Evolutionary conservation across 805 yeast genomes (phyloP).

Genomic region (Zygotorulaspora florentina): DNA sequence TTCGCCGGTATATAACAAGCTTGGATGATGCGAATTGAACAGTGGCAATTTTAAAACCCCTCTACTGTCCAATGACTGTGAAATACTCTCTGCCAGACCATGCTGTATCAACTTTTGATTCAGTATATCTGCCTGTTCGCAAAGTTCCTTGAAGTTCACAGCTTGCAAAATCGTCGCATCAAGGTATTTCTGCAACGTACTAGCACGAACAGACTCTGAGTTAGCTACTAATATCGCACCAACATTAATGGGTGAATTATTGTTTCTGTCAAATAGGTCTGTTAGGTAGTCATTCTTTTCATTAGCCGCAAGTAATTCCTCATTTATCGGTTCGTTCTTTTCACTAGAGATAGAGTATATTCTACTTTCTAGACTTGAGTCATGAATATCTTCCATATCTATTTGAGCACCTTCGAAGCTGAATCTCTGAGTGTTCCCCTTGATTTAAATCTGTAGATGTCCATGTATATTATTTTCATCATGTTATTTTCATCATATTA

Average conservation of each 20-base stretch:
- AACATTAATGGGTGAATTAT: slow-evolving; percentile 25
- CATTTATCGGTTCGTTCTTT: not conserved
- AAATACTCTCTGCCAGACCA: slow-evolving; percentile 25
- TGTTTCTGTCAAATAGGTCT: slow-evolving; percentile 18
- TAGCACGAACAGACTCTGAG: slow-evolving; percentile 18
- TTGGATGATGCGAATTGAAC: slow-evolving; percentile 8
- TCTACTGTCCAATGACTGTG: slow-evolving; percentile 22
- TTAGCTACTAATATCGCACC: slow-evolving; percentile 21
- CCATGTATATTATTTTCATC: not conserved
- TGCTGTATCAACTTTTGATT: slow-evolving; percentile 27
- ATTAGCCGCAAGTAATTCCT: not conserved
- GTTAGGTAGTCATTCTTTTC: slow-evolving; percentile 5
- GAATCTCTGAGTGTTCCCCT: not conserved
- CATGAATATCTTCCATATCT: slow-evolving; percentile 6
- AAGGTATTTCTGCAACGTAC: slow-evolving; percentile 25
- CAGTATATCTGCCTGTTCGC: slow-evolving; percentile 26
- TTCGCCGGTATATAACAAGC: slow-evolving; percentile 11
- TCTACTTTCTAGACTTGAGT: slow-evolving; percentile 5
- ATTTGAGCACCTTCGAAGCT: not conserved
- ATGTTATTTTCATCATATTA: not conserved
- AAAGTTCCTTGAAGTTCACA: slow-evolving; percentile 24
- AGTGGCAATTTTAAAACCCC: slow-evolving; percentile 15
- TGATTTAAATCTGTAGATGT: not conserved
- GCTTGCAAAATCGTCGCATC: slow-evolving; percentile 29
- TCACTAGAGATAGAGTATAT: slow-evolving; percentile 5